phyloP scores from a whole-genome alignment of 1,139 yeast species.

The Meyerozyma guilliermondii region DNA sequence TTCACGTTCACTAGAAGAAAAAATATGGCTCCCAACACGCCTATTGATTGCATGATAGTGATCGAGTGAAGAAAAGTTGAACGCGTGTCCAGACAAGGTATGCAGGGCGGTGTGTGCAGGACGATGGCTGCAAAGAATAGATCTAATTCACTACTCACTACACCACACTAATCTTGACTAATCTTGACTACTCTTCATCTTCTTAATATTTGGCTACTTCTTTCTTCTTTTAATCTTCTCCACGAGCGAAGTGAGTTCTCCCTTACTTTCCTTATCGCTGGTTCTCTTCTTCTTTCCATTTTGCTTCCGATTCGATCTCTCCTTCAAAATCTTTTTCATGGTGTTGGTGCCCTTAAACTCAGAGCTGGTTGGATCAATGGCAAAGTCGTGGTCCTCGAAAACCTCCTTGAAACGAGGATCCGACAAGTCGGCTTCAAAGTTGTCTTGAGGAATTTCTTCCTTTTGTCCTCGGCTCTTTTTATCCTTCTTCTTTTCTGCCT shows the following conservation, averaged over 20 bases:
- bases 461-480: slow-evolving; percentile 39
- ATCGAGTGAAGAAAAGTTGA: background rate
- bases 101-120: background rate
- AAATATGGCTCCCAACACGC: background rate
- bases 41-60: background rate
- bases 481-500: slow-evolving; percentile 64
- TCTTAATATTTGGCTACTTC: slow-evolving; percentile 1
- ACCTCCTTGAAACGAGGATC: slow-evolving; percentile 89
- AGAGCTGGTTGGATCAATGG: slow-evolving; percentile 85
- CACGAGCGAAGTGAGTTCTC: slow-evolving; percentile 19
- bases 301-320: slow-evolving; percentile 56
- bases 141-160: too few species aligned
- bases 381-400: slow-evolving; percentile 84
- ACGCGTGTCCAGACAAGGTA: background rate
- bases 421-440: slow-evolving; percentile 59
- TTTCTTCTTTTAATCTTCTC: slow-evolving; percentile 19
- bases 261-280: slow-evolving; percentile 6
- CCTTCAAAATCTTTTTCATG: slow-evolving; percentile 75
- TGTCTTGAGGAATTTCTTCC: slow-evolving; percentile 47
- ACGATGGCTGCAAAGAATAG: background rate
- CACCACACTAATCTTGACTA: background rate
- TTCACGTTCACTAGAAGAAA: slow-evolving; percentile 2
- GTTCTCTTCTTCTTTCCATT: slow-evolving; percentile 13
- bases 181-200: background rate
- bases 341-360: slow-evolving; percentile 85